phyloP scores from a whole-genome alignment of 108 stramenopile genomes.

The Cyclotella choctawhatcheeana region DNA sequence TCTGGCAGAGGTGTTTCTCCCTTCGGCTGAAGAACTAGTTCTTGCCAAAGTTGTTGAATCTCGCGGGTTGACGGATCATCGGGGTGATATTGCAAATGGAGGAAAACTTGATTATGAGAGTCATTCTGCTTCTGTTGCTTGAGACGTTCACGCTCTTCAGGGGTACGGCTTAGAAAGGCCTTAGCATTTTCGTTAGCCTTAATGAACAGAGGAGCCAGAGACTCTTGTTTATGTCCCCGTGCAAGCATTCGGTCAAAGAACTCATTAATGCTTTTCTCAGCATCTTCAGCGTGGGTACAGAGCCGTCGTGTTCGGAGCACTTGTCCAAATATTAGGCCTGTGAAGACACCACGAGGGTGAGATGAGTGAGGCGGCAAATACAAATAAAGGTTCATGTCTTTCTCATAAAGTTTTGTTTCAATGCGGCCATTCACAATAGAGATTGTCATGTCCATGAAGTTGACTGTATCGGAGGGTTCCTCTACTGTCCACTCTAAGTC shows the following conservation, averaged over 20 bases:
- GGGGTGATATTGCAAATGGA: constrained; percentile 24
- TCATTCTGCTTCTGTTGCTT: not conserved
- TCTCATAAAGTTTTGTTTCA: constrained; percentile 28
- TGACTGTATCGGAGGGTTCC: not conserved
- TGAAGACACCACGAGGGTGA: constrained; percentile 3
- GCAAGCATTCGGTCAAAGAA: constrained; percentile 18
- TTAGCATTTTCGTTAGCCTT: not conserved
- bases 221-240: constrained; percentile 15
- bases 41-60: not conserved
- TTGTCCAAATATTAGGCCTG: constrained; percentile 26
- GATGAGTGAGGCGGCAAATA: constrained; percentile 24
- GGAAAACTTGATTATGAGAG: constrained; percentile 5
- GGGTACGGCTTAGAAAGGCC: not conserved
- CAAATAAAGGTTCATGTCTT: constrained; percentile 13
- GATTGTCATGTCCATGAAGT: constrained; percentile 10
- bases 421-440: constrained; percentile 1
- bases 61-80: not conserved
- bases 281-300: not conserved
- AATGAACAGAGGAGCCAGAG: not conserved
- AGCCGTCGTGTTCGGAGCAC: constrained; percentile 21
- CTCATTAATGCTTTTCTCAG: not conserved
- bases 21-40: not conserved
- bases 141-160: not conserved
- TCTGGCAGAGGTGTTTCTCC: not conserved
- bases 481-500: not conserved